Base-by-base conservation (phyloP, 306 rosid species). In the Pterocarpus santalinus region DNA sequence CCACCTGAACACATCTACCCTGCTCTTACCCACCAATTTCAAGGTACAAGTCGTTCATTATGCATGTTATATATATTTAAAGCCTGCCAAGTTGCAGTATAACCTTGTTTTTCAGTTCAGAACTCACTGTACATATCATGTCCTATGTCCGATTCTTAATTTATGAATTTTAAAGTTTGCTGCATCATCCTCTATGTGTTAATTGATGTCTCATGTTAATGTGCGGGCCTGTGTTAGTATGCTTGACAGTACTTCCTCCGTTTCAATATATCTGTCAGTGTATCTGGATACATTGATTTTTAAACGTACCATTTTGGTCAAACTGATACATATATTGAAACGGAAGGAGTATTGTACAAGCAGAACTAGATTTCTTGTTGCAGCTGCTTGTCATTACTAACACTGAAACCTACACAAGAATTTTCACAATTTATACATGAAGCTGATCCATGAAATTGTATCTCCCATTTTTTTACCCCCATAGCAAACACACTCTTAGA, bases 81-180 rank as follows among this genome's bases (percentile, higher is more conserved):
- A 16, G 62, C 28, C 58, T 33, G 47, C 8, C 14, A 71, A 51
- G 62, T 49, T 17, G 16, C 22, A 3, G 15, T n/a, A 15, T 34
- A 71, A 71, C 51, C 62, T 51, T 49, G 62, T 51, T 51, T 71
- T 51, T 38, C 28, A 34, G 47, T 14, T 64, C 17, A 34, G 9
- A 34, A 9, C 8, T 35, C 28, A 22, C 28, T 22, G 43, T 2
- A 71, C 14, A 69, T 47, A 35, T 5, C 32, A 4, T 28, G 17
- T 47, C 56, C 6, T 47, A 34, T 13, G 28, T 22, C 28, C 28
- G 28, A 22, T 22, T 22, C 28, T 22, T 22, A 22, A 22, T 22
- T 22, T 47, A 47, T 6, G 4, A 71, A 32, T 13, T 28, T 32
- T 46, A 43, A 44, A 15, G 5, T 28, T 15, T 36, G 46, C 28